phyloP scores from a whole-genome alignment of 768 basidiomycete genomes.

The Mycena haematopus region DNA sequence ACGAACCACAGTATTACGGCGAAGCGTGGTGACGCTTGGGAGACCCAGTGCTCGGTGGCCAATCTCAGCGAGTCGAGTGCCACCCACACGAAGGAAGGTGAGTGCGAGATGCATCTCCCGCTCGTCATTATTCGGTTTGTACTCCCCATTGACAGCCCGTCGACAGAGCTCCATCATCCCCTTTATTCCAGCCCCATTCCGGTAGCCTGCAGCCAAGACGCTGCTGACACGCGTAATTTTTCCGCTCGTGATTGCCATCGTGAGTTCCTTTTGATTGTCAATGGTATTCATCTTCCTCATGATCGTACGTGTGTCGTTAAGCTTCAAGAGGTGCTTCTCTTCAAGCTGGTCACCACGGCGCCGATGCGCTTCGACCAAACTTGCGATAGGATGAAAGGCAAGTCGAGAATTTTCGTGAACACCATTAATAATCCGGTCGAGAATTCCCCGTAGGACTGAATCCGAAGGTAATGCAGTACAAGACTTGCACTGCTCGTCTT shows the following conservation, averaged over 20 bases:
- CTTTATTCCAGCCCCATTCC: not conserved
- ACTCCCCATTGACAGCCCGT: not conserved
- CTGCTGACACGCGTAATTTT: not conserved
- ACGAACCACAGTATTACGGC: not conserved
- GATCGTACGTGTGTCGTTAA: not conserved
- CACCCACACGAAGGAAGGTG: not conserved
- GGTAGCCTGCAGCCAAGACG: not conserved
- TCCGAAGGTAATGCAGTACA: not conserved
- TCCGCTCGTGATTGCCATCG: not conserved
- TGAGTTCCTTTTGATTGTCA: conserved; percentile 11
- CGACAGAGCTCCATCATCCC: not conserved
- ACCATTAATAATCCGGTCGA: not conserved
- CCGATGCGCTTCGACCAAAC: not conserved
- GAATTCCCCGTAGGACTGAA: not conserved
- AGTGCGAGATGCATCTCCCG: not conserved
- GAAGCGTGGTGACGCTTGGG: conserved; percentile 1
- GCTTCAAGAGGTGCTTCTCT: not conserved
- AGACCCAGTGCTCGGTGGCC: conserved; percentile 8
- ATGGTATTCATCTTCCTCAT: not conserved
- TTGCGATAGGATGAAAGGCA: not conserved
- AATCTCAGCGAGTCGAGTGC: not conserved
- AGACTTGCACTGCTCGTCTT: not conserved
- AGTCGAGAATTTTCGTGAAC: not conserved
- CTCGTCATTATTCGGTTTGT: not conserved
- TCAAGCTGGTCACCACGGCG: not conserved